phyloP scores from a whole-genome alignment of 352 stramenopile species.

The Pythium phragmiticola region DNA sequence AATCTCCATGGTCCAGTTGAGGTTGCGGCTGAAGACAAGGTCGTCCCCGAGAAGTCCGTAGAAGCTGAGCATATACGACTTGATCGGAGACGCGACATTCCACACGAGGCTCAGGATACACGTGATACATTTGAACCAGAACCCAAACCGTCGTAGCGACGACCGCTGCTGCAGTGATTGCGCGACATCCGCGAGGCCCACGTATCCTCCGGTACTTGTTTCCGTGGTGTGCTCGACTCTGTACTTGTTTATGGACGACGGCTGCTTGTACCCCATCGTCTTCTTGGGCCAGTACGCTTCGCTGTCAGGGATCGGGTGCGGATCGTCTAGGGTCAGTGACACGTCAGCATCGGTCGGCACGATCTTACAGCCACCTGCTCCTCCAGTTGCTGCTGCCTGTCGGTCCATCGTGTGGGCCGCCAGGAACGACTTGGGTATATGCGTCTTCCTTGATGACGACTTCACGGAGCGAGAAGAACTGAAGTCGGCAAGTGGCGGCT shows the following conservation, averaged over 20 bases:
- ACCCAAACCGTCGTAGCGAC: not conserved
- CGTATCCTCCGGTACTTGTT: not conserved
- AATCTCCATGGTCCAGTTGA: constrained; percentile 25
- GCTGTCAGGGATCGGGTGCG: not conserved
- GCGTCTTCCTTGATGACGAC: too few species aligned
- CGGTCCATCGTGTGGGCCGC: constrained; percentile 8
- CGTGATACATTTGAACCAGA: constrained; percentile 17
- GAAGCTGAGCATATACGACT: constrained; percentile 23
- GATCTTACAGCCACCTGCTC: constrained; percentile 1
- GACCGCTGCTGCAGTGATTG: constrained; percentile 5
- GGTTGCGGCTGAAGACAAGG: constrained; percentile 18
- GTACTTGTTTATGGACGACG: constrained; percentile 1
- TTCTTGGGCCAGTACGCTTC: constrained; percentile 8
- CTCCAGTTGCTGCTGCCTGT: too few species aligned
- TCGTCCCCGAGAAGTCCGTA: constrained; percentile 20
- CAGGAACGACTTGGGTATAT: too few species aligned
- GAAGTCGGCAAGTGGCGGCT: too few species aligned
- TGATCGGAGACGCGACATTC: constrained; percentile 23
- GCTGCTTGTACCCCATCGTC: constrained; percentile 3
- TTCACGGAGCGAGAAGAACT: too few species aligned
- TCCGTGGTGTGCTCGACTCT: not conserved
- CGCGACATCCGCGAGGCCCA: constrained; percentile 9
- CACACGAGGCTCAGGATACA: constrained; percentile 13
- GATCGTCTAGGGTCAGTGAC: too few species aligned
- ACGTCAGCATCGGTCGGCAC: not conserved